Evolutionary conservation across 83 land plant species (phyloP), one percentile per base, ranked within the genome.

Genomic region (Diphasiastrum complanatum): DNA sequence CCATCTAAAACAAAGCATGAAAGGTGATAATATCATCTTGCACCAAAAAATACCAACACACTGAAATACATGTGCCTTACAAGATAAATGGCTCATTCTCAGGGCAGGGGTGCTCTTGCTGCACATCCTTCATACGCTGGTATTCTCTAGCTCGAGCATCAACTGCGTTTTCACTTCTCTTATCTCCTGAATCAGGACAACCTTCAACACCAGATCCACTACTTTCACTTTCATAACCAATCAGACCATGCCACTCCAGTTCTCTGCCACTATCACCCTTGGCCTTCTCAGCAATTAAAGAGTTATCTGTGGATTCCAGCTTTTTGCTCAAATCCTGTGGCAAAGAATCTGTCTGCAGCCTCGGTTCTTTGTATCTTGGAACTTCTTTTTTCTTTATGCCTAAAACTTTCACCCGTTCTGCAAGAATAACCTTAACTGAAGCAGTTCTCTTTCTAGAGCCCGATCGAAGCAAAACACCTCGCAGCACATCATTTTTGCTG

Each of bases 181-280:
- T n/a, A n/a, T n/a, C n/a, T n/a, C n/a, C n/a, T n/a, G n/a, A n/a
- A n/a, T n/a, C n/a, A n/a, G n/a, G n/a, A n/a, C n/a, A n/a, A n/a
- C n/a, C n/a, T n/a, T 29, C 55, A 22, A 2, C 55, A 8, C 4
- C 55, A 11, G 10, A 8, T 3, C 30, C 28, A 26, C 55, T 51
- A 2, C 30, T 38, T 57, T 57, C 61, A 34, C 61, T 57, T 34
- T 34, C 61, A 34, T 57, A 57, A 14, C 61, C 36, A 33, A 57
- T 38, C 48, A 57, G 41, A 34, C 61, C 61, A 33, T 57, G 61
- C 61, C 61, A 57, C 2, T 32, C 47, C 4, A 19, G 20, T 24
- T 57, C 40, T 14, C 5, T 34, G 33, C 6, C 41, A 8, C 6
- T 38, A 5, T 57, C 61, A 4, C 14, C 33, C 29, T 19, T 19